A percentile compares a stretch with the other conserved stretches of the same genome.
phyloP scores from a whole-genome alignment of 805 yeast genomes.

The Saccharomycopsis guyanensis region DNA sequence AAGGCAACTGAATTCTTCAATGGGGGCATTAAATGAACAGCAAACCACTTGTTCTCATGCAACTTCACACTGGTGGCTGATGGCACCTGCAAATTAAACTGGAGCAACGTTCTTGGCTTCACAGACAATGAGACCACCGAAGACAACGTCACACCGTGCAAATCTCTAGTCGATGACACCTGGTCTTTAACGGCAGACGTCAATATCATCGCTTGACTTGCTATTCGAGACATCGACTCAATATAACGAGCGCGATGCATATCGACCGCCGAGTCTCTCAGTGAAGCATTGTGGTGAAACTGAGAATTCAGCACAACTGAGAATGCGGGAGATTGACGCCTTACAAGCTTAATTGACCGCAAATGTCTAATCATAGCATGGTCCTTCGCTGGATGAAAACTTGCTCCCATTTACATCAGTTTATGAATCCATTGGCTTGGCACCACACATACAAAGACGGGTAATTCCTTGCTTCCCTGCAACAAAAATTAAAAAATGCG shows the following conservation, averaged over 20 bases:
- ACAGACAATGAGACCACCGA: slow-evolving; percentile 80
- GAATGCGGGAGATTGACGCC: no score
- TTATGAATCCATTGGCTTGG: neutral
- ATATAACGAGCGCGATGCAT: slow-evolving; percentile 22
- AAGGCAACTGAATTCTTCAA: slow-evolving; percentile 43
- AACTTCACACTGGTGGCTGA: slow-evolving; percentile 68
- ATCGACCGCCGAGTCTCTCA: neutral
- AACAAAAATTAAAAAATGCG: slow-evolving; percentile 32
- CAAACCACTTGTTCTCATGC: slow-evolving; percentile 51
- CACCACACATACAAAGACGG: no score
- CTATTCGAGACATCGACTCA: slow-evolving; percentile 39
- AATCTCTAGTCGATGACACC: slow-evolving; percentile 13
- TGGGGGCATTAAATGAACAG: slow-evolving; percentile 72
- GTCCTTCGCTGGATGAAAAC: neutral
- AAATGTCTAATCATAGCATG: neutral
- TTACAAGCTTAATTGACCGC: neutral
- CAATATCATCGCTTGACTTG: slow-evolving; percentile 50
- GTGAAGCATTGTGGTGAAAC: no score
- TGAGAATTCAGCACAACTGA: no score
- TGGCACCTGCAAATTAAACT: slow-evolving; percentile 82
- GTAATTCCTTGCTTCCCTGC: no score
- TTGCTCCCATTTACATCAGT: neutral
- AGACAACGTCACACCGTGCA: slow-evolving; percentile 77
- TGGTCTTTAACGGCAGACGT: slow-evolving; percentile 40
- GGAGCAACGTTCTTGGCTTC: slow-evolving; percentile 68